A percentile compares a stretch with the other conserved stretches of the same genome.
phyloP scores from a whole-genome alignment of 371 early-diverging fungal species.

The Apophysomyces trapeziformis region DNA sequence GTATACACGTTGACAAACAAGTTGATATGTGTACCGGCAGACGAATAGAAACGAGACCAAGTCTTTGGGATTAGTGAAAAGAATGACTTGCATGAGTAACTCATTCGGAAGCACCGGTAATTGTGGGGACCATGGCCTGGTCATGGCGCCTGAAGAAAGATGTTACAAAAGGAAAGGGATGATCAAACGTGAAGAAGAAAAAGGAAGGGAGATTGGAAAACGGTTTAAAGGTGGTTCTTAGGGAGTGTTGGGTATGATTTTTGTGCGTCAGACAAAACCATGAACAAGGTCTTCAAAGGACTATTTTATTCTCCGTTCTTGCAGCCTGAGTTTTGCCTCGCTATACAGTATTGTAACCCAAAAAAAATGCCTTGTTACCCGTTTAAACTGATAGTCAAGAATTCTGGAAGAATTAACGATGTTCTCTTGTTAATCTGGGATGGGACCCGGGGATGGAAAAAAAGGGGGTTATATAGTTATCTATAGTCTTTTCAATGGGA shows the following conservation, averaged over 20 bases:
- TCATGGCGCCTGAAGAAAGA: slow-evolving; percentile 1
- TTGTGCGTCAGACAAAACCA: slow-evolving; percentile 2
- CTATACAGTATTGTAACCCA: too few relatives aligned
- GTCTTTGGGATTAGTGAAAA: slow-evolving; percentile 8
- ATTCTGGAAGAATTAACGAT: too few relatives aligned
- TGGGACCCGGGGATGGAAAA: too few relatives aligned
- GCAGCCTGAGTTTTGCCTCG: background rate
- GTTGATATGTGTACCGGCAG: slow-evolving; percentile 33
- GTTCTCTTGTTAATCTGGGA: too few relatives aligned
- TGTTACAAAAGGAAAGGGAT: slow-evolving; percentile 8
- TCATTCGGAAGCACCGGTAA: slow-evolving; percentile 28
- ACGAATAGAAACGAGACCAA: slow-evolving; percentile 29
- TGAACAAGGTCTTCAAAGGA: slow-evolving; percentile 1
- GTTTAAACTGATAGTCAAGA: too few relatives aligned
- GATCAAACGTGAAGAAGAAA: background rate
- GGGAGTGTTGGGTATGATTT: background rate
- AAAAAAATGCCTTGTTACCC: too few relatives aligned
- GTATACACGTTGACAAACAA: slow-evolving; percentile 39
- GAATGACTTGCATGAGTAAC: slow-evolving; percentile 30
- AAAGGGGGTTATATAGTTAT: too few relatives aligned
- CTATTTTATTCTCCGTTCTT: slow-evolving; percentile 5
- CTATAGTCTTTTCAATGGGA: too few relatives aligned
- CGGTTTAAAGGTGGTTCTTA: slow-evolving; percentile 1
- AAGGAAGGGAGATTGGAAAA: background rate
- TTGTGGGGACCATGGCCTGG: slow-evolving; percentile 1